Evolutionary conservation across 2,329 filamentous ascomycete genomes (phyloP).

Genomic region (Stemphylium beticola): DNA sequence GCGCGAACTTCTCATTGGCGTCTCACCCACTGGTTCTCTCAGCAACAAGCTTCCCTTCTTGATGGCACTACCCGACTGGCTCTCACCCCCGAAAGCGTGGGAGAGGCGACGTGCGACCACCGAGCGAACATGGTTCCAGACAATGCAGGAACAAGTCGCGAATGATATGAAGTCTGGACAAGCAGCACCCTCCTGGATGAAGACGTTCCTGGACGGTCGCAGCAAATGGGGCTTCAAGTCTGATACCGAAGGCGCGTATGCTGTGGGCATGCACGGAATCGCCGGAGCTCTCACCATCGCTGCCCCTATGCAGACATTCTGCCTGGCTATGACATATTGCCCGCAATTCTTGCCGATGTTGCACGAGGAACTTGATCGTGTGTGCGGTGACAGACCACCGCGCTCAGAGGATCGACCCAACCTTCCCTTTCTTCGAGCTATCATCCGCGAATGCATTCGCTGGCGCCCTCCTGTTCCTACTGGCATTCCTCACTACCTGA

Average conservation of each 20-base stretch:
- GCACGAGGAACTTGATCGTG: conserved; percentile 50
- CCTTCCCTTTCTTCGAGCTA: conserved; percentile 48
- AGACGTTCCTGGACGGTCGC: conserved; percentile 50
- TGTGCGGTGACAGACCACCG: conserved; percentile 49
- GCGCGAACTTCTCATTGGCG: conserved; percentile 54
- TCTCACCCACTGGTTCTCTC: conserved; percentile 55
- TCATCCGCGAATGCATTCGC: conserved; percentile 50
- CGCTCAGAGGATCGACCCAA: conserved; percentile 47
- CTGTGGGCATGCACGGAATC: conserved; percentile 57
- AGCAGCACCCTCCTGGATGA: conserved; percentile 52
- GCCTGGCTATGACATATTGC: conserved; percentile 54
- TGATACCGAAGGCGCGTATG: conserved; percentile 54
- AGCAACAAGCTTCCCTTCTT: conserved; percentile 55
- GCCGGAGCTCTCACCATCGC: conserved; percentile 56
- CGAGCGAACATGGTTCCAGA: conserved; percentile 53
- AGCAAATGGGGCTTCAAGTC: conserved; percentile 51
- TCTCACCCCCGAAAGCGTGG: conserved; percentile 53
- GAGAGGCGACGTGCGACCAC: conserved; percentile 52
- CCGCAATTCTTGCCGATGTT: conserved; percentile 52
- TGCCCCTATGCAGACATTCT: conserved; percentile 56
- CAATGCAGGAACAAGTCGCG: conserved; percentile 52
- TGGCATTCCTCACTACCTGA: conserved; percentile 61
- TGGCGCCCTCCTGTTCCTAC: conserved; percentile 55
- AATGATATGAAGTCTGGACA: conserved; percentile 43
- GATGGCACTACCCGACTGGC: conserved; percentile 53